These are phyloP conservation scores for Coemansia sp. DNA, from an alignment of 192 early-diverging fungal species.

Conservation along the genomic window DNA sequence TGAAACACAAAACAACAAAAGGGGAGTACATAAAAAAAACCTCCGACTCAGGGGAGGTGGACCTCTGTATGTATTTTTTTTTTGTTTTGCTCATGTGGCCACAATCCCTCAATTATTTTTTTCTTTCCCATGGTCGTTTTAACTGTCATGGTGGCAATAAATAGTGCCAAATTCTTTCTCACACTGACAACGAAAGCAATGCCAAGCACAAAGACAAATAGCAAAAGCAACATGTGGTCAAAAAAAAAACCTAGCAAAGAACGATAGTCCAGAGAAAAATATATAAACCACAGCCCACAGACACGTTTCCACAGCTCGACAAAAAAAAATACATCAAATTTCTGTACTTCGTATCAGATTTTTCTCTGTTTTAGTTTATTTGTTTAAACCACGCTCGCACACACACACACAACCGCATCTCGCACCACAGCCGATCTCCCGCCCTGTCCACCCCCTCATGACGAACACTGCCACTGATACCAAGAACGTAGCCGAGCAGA, in stretches of 20 bases:
- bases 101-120: neutral
- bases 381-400: neutral
- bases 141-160: neutral
- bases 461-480: neutral
- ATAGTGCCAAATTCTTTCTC: neutral
- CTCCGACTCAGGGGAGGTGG: neutral
- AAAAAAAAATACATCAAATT: too few species aligned
- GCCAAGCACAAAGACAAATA: neutral
- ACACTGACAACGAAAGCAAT: neutral
- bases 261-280: too few species aligned
- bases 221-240: neutral
- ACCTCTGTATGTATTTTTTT: neutral
- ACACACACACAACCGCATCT: neutral
- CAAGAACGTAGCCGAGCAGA: neutral
- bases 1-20: neutral
- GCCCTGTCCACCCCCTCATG: neutral
- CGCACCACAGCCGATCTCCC: neutral
- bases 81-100: neutral
- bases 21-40: neutral
- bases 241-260: too few species aligned
- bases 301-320: too few species aligned
- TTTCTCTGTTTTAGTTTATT: too few species aligned
- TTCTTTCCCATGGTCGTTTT: neutral
- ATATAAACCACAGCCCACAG: too few species aligned
- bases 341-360: too few species aligned